A percentile compares a stretch with the other conserved stretches of the same genome.
Conservation (phyloP, 805 yeast species). For the Ogataea corticis region DNA sequence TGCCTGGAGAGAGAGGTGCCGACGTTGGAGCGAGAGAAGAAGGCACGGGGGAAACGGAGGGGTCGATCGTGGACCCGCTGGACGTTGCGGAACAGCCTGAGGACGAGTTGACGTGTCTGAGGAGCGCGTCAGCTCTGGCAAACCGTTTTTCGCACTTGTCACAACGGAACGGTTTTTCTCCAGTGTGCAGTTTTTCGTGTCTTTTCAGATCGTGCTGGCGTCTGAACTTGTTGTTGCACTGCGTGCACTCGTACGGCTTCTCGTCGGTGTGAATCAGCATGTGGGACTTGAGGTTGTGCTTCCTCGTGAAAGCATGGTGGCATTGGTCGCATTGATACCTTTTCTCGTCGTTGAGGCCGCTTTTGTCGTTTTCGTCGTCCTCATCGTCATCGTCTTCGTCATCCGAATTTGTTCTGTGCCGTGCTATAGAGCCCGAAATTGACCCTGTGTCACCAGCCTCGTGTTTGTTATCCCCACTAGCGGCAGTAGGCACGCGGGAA, state of each 20-base stretch:
- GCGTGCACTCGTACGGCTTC: slow-evolving; percentile 63
- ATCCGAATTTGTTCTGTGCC: slow-evolving; percentile 13
- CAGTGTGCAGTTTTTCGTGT: slow-evolving; percentile 74
- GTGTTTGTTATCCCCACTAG: slow-evolving; percentile 3
- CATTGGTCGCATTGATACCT: slow-evolving; percentile 58
- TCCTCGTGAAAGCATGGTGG: slow-evolving; percentile 64
- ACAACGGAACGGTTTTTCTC: slow-evolving; percentile 70
- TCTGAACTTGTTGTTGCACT: slow-evolving; percentile 64
- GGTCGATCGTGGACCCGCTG: slow-evolving; percentile 11
- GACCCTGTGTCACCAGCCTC: neutral
- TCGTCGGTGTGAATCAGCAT: slow-evolving; percentile 64
- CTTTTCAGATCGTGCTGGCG: slow-evolving; percentile 76
- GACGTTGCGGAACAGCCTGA: slow-evolving; percentile 28
- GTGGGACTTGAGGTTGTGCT: slow-evolving; percentile 74
- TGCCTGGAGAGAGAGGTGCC: slow-evolving; percentile 4
- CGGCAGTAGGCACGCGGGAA: neutral
- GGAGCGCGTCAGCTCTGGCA: slow-evolving; percentile 75
- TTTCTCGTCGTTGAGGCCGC: slow-evolving; percentile 28
- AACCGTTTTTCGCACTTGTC: slow-evolving; percentile 60
- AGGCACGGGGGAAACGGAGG: slow-evolving; percentile 17
- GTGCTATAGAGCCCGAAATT: slow-evolving; percentile 12
- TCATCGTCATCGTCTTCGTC: slow-evolving; percentile 13
- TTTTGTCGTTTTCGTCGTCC: slow-evolving; percentile 18
- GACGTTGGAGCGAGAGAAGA: slow-evolving; percentile 9
- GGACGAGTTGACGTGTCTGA: slow-evolving; percentile 57